Evolutionary conservation across 2,329 filamentous ascomycete species (phyloP).

Genomic region (Fusarium cyanostomum): DNA sequence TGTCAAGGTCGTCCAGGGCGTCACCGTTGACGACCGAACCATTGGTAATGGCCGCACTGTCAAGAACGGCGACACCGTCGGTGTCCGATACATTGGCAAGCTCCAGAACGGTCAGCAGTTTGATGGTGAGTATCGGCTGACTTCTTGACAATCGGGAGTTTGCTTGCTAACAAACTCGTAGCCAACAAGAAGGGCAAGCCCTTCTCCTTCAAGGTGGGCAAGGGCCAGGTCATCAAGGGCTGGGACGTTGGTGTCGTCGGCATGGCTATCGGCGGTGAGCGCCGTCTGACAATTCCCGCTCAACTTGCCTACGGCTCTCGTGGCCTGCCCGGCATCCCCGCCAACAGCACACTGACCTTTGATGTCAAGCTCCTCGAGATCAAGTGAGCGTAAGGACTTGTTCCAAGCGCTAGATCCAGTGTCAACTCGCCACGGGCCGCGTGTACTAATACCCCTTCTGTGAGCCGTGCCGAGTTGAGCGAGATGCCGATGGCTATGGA

Average conservation of each 20-base stretch:
- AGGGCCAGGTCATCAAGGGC: constrained; percentile 97
- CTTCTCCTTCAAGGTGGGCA: constrained; percentile 93
- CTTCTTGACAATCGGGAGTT: not conserved
- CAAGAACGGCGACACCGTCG: constrained; percentile 90
- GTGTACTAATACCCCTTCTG: constrained; percentile 40
- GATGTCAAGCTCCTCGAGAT: constrained; percentile 88
- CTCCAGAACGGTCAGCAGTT: constrained; percentile 94
- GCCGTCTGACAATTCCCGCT: constrained; percentile 88
- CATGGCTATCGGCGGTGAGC: constrained; percentile 94
- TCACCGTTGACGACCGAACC: constrained; percentile 96
- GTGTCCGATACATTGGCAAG: constrained; percentile 99
- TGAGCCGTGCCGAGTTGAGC: constrained; percentile 19
- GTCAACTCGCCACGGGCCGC: constrained; percentile 22
- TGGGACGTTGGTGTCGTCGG: constrained; percentile 96
- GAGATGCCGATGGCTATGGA: constrained; percentile 22
- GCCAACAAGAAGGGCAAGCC: constrained; percentile 99
- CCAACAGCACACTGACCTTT: constrained; percentile 91
- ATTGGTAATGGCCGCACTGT: constrained; percentile 82
- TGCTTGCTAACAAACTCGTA: constrained; percentile 50
- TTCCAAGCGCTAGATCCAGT: constrained; percentile 17
- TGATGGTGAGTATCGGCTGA: constrained; percentile 72
- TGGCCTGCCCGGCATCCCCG: constrained; percentile 83
- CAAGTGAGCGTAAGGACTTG: constrained; percentile 65
- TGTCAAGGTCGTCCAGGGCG: constrained; percentile 84
- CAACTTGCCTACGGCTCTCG: constrained; percentile 90